Percentiles rank a stretch among this genome's conserved stretches.
These are phyloP conservation scores for Neurospora terricola DNA, from an alignment of 495 filamentous ascomycete species.

Conservation along the genomic window DNA sequence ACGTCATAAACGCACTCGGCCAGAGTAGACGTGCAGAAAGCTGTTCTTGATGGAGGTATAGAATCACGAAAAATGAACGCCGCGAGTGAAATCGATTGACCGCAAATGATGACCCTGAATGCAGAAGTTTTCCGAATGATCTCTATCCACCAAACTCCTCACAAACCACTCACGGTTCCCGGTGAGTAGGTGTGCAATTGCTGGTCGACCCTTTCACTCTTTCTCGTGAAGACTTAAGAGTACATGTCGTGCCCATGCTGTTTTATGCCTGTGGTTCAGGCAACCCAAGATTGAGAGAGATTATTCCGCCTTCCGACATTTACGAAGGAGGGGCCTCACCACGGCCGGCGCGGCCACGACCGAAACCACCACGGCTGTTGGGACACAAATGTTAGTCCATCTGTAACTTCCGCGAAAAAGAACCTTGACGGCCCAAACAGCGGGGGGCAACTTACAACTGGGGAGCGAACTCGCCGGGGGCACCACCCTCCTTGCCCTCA, in stretches of 20 bases:
- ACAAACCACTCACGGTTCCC: slow-evolving; percentile 25
- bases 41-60: not conserved
- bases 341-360: slow-evolving; percentile 80
- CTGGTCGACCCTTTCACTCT: slow-evolving; percentile 24
- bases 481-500: slow-evolving; percentile 90
- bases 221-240: slow-evolving; percentile 34
- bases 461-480: slow-evolving; percentile 89
- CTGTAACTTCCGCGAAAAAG: slow-evolving; percentile 9
- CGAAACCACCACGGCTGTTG: slow-evolving; percentile 76
- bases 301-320: slow-evolving; percentile 21
- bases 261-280: slow-evolving; percentile 19
- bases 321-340: slow-evolving; percentile 60
- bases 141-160: slow-evolving; percentile 33
- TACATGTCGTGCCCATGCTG: slow-evolving; percentile 39
- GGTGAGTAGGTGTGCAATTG: slow-evolving; percentile 20
- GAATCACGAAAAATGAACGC: not conserved
- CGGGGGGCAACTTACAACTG: slow-evolving; percentile 54
- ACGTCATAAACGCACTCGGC: not conserved
- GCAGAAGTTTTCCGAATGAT: slow-evolving; percentile 31
- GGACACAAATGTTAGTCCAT: slow-evolving; percentile 13
- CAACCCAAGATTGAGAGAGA: slow-evolving; percentile 28
- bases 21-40: not conserved
- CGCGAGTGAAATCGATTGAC: slow-evolving; percentile 23
- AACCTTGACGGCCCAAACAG: not conserved
- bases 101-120: slow-evolving; percentile 27